phyloP scores from a whole-genome alignment of 208 protist genomes.

The Balamuthia mandrillaris region DNA sequence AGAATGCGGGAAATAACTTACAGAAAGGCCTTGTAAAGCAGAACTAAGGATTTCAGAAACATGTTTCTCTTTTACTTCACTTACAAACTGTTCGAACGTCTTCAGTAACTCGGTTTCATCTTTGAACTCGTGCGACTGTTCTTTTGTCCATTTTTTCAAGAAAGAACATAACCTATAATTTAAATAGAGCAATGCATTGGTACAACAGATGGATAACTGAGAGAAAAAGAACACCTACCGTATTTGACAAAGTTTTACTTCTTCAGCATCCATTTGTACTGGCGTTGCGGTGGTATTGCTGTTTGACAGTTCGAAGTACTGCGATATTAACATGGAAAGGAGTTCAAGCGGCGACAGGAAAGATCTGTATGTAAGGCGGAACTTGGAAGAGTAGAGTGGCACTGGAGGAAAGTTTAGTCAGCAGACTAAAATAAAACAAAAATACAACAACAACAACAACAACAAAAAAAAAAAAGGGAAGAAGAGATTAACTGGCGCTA shows the following conservation, averaged over 20 bases:
- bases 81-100: slow-evolving; percentile 30
- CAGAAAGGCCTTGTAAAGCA: slow-evolving; percentile 1
- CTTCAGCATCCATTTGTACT: no score
- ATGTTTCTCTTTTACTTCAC: neutral
- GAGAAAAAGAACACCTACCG: neutral
- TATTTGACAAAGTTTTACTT: slow-evolving; percentile 16
- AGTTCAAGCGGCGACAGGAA: neutral
- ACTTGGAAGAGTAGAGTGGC: neutral
- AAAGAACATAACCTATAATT: slow-evolving; percentile 25
- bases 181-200: neutral
- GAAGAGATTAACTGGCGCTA: neutral
- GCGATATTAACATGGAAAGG: neutral
- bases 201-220: neutral
- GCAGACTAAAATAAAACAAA: neutral
- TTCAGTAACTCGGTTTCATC: neutral
- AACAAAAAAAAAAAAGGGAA: neutral
- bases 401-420: neutral
- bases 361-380: slow-evolving; percentile 29
- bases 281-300: no score
- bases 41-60: neutral
- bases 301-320: neutral
- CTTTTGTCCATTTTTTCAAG: slow-evolving; percentile 36
- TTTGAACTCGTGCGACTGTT: slow-evolving; percentile 34
- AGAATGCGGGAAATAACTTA: neutral
- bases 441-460: no score